A percentile compares a stretch with the other conserved stretches of the same genome.
These are phyloP conservation scores for Fusarium staphyleae DNA, from an alignment of 2,329 filamentous ascomycete genomes.

Conservation along the genomic window DNA sequence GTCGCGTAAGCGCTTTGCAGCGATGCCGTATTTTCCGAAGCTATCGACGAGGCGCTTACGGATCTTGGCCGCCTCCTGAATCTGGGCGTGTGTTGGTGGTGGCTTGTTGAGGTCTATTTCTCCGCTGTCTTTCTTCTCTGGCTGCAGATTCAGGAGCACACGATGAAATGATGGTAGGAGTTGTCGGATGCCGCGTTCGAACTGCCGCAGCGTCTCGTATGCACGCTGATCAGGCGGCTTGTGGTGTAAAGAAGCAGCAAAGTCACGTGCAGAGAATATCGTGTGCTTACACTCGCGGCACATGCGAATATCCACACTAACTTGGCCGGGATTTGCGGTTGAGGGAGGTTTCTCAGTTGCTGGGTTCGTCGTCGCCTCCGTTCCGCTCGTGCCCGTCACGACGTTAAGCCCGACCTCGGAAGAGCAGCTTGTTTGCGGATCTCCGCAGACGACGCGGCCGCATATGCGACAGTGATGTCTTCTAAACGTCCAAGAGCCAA, in stretches of 20 bases:
- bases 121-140: conserved; percentile 50
- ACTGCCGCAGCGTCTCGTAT: conserved; percentile 84
- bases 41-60: conserved; percentile 89
- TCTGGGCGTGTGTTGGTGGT: conserved; percentile 67
- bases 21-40: conserved; percentile 85
- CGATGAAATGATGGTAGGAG: conserved; percentile 86
- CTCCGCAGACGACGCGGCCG: conserved; percentile 90
- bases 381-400: conserved; percentile 52
- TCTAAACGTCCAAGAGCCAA: conserved; percentile 90
- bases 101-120: conserved; percentile 50
- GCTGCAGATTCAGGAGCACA: conserved; percentile 73
- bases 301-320: conserved; percentile 85
- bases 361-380: conserved; percentile 28
- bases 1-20: conserved; percentile 81
- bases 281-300: conserved; percentile 83
- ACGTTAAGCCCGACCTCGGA: conserved; percentile 83
- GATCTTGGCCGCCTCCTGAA: conserved; percentile 86
- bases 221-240: conserved; percentile 79
- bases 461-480: conserved; percentile 95
- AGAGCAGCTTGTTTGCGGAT: conserved; percentile 84
- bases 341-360: conserved; percentile 53
- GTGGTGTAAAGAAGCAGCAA: conserved; percentile 70
- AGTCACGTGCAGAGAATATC: conserved; percentile 74
- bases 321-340: conserved; percentile 50
- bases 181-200: conserved; percentile 83